A percentile compares a stretch with the other conserved stretches of the same genome.
Evolutionary conservation across 2,329 filamentous ascomycete species (phyloP).

Genomic region (Diaporthe citrichinensis): DNA sequence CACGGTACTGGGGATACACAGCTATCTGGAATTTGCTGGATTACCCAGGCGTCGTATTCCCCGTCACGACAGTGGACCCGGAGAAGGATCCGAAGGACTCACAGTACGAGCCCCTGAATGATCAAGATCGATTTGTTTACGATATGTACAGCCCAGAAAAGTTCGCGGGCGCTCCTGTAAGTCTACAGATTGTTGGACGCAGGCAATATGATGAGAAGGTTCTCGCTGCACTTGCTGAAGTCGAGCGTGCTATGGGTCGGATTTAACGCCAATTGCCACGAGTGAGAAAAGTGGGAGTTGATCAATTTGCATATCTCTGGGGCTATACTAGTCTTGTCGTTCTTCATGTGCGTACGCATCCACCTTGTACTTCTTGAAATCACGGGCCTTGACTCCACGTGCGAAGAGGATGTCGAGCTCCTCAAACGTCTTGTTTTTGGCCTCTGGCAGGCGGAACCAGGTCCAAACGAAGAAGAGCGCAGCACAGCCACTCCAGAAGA

Average conservation of each 20-base stretch:
- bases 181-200: constrained; percentile 45
- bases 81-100: constrained; percentile 14
- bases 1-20: constrained; percentile 49
- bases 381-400: too few relatives aligned
- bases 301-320: background rate
- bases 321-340: background rate
- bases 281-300: background rate
- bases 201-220: constrained; percentile 45
- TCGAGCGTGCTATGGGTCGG: constrained; percentile 1
- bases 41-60: constrained; percentile 47
- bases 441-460: too few relatives aligned
- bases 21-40: constrained; percentile 52
- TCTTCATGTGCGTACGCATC: too few relatives aligned
- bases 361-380: too few relatives aligned
- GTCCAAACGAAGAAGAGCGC: too few relatives aligned
- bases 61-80: constrained; percentile 42
- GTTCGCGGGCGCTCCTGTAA: constrained; percentile 27
- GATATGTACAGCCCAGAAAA: constrained; percentile 24
- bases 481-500: too few relatives aligned
- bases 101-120: constrained; percentile 11
- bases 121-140: constrained; percentile 9
- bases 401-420: too few relatives aligned
- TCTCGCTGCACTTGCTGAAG: constrained; percentile 24
- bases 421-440: too few relatives aligned
- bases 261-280: background rate